Evolutionary conservation across 23 red algal species (phyloP).

Genomic region (Agarophyton chilense): DNA sequence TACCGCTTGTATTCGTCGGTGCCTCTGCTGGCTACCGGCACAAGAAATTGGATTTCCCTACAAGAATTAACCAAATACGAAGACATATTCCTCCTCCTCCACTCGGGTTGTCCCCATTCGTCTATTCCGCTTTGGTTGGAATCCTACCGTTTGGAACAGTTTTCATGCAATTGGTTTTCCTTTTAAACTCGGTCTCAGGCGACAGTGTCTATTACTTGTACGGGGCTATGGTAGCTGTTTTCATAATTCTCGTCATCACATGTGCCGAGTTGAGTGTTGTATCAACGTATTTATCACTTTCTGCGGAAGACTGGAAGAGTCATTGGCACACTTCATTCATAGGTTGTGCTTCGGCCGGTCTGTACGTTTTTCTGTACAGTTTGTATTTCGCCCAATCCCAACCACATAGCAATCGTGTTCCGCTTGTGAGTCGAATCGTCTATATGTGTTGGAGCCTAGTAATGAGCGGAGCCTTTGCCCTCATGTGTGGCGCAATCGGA

Average conservation of each 20-base stretch:
- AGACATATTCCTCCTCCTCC: constrained; percentile 81
- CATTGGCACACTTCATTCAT: constrained; percentile 85
- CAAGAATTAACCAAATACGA: constrained; percentile 80
- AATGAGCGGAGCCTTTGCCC: constrained; percentile 58
- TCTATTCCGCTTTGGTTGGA: constrained; percentile 65
- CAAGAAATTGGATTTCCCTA: constrained; percentile 64
- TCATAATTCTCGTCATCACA: constrained; percentile 83
- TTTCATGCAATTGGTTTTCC: constrained; percentile 92
- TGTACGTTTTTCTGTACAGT: constrained; percentile 90
- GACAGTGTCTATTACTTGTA: constrained; percentile 93
- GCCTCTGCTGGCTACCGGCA: constrained; percentile 71
- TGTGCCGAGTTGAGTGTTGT: constrained; percentile 87
- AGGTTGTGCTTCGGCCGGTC: constrained; percentile 66
- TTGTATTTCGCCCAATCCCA: constrained; percentile 74
- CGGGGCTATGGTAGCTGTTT: constrained; percentile 79
- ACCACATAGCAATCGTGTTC: constrained; percentile 33
- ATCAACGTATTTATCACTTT: constrained; percentile 85
- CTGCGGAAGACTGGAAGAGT: constrained; percentile 86
- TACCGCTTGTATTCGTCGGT: constrained; percentile 85
- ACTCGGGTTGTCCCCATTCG: constrained; percentile 45
- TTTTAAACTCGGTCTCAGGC: constrained; percentile 78
- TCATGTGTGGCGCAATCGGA: constrained; percentile 81
- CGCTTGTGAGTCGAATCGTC: constrained; percentile 62
- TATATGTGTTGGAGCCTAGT: constrained; percentile 79
- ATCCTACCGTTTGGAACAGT: constrained; percentile 88